phyloP scores from a whole-genome alignment of 345 rosid genomes.

The Corchorus capsularis region DNA sequence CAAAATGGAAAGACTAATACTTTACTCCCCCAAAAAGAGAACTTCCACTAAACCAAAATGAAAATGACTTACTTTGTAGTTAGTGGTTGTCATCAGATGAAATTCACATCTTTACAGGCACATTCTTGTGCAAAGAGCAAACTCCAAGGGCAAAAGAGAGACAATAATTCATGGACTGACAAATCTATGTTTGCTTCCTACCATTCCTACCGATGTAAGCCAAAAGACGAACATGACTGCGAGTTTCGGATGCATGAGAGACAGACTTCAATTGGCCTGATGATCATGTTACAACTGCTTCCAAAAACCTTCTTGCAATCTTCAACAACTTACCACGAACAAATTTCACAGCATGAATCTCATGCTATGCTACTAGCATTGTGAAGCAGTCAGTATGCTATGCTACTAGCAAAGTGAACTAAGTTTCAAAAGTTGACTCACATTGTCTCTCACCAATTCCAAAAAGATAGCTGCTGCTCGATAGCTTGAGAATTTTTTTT shows the following conservation, averaged over 20 bases:
- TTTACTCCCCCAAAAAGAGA: background rate
- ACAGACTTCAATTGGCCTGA: background rate
- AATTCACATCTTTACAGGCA: background rate
- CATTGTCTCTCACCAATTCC: constrained; percentile 4
- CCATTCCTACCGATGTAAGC: background rate
- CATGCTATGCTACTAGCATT: background rate
- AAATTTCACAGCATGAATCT: background rate
- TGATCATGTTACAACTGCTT: background rate
- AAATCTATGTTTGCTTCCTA: background rate
- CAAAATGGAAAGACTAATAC: background rate
- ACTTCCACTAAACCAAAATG: background rate
- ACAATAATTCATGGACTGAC: background rate
- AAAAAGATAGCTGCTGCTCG: constrained; percentile 9
- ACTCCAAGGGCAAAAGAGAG: background rate
- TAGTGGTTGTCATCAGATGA: background rate
- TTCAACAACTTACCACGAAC: background rate
- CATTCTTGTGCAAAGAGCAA: background rate
- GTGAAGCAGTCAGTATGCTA: constrained; percentile 1
- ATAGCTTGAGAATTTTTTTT: background rate
- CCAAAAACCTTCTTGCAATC: background rate
- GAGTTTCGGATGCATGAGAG: background rate
- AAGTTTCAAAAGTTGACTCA: background rate
- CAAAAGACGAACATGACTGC: background rate
- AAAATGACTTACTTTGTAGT: background rate
- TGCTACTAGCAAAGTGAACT: background rate